Base-by-base conservation (phyloP, 164 flowering plant genomes). In the Litsea cubeba region DNA sequence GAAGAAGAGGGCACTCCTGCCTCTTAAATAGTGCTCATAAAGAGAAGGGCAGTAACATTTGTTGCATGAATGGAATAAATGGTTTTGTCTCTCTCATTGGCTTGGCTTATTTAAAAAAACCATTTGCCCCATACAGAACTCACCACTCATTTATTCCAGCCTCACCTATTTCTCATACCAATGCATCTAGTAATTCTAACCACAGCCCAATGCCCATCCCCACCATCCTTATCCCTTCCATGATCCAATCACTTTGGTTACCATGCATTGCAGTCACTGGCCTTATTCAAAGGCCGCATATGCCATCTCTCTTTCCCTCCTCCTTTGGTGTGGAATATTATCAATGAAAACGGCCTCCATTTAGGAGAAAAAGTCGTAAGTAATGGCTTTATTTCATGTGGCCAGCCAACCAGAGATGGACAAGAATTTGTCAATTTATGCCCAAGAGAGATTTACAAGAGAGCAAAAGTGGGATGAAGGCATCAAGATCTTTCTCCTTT, bases 171-270 rank as follows among this genome's bases (percentile, higher is more conserved):
- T 62, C 85, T 75, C 68, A 75, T 81, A 81, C 80, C 86, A 81
- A 83, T 83, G 84, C 80, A 54, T 80, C 87, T 84, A 73, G 87
- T 81, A 79, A 80, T 77, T 77, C 81, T 84, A 78, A 54, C 60
- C 17, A 3, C n/a, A 17, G 5, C 60, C 58, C 17, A 54, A 54
- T 54, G 60, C 60, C 60, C 46, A 40, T 40, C 46, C 46, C 20
- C 71, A 60, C 72, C 50, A 1, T 24, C 60, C 72, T 63, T 24
- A 40, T 28, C 58, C 69, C 18, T 51, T 51, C 62, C 1, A 35
- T 62, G 30, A 46, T n/a, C 74, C 28, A 72, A n/a, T 18, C 50
- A 22, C 8, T 17, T n/a, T 32, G 46, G 20, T 54, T 54, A 20
- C 15, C 60, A 54, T 54, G 20, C 60, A 54, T 15, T 20, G 46